Conservation (phyloP, 164 flowering plant species). For the Kingdonia uniflora region DNA sequence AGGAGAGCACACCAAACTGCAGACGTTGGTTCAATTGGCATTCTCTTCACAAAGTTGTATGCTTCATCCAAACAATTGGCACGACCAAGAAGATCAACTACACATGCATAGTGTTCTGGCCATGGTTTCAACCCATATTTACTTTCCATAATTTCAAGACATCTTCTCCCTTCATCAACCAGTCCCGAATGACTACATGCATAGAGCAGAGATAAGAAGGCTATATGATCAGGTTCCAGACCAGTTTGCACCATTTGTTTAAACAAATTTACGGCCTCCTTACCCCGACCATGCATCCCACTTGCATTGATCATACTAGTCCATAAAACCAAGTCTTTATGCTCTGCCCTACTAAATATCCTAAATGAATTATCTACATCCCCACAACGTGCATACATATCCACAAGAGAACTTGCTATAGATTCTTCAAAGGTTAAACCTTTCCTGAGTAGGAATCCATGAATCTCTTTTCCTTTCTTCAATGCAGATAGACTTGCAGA, state of each 20-base stretch:
- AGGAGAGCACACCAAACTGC: conserved; percentile 78
- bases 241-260: conserved; percentile 31
- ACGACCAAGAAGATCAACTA: conserved; percentile 84
- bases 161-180: conserved; percentile 42
- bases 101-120: conserved; percentile 80
- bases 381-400: conserved; percentile 81
- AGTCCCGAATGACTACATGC: conserved; percentile 86
- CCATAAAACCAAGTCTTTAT: conserved; percentile 40
- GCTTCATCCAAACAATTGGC: conserved; percentile 66
- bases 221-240: conserved; percentile 58
- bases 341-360: conserved; percentile 25
- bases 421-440: conserved; percentile 38
- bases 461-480: conserved; percentile 71
- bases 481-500: conserved; percentile 49
- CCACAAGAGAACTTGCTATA: conserved; percentile 50
- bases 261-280: conserved; percentile 45
- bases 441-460: conserved; percentile 51
- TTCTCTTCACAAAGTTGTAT: conserved; percentile 33
- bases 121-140: conserved; percentile 63
- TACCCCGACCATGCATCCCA: conserved; percentile 81
- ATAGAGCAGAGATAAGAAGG: conserved; percentile 62
- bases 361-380: conserved; percentile 29
- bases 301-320: conserved; percentile 73
- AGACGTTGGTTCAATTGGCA: conserved; percentile 50
- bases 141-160: conserved; percentile 37